Conservation (phyloP, 495 filamentous ascomycete species). For the Talaromyces liani region DNA sequence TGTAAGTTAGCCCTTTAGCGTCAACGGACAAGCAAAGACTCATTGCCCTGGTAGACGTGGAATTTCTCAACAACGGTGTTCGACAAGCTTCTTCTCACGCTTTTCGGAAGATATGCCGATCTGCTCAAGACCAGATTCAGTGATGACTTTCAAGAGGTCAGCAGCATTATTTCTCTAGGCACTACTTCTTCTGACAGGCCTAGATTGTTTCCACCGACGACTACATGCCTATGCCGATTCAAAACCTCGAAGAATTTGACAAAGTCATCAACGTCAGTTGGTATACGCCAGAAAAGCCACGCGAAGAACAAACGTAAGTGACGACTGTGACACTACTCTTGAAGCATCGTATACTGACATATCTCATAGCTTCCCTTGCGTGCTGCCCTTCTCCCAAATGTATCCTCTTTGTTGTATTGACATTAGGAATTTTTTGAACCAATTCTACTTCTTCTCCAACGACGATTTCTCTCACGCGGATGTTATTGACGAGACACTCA, state of each 20-base stretch:
- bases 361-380: slow-evolving; percentile 66
- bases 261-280: slow-evolving; percentile 91
- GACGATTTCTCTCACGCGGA: slow-evolving; percentile 84
- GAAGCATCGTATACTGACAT: slow-evolving; percentile 7
- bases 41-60: slow-evolving; percentile 57
- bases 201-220: slow-evolving; percentile 94
- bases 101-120: slow-evolving; percentile 91
- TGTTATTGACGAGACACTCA: slow-evolving; percentile 83
- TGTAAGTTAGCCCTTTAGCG: slow-evolving; percentile 32
- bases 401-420: slow-evolving; percentile 97
- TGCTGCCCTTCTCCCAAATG: slow-evolving; percentile 97
- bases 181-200: not conserved
- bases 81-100: slow-evolving; percentile 70
- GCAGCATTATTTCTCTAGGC: not conserved
- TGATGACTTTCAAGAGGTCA: slow-evolving; percentile 84
- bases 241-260: slow-evolving; percentile 82
- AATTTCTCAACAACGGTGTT: slow-evolving; percentile 75
- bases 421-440: slow-evolving; percentile 91
- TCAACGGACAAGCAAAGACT: slow-evolving; percentile 2
- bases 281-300: slow-evolving; percentile 75
- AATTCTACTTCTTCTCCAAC: slow-evolving; percentile 92
- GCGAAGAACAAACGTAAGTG: slow-evolving; percentile 67
- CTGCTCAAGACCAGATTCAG: slow-evolving; percentile 86
- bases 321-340: not conserved
- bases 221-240: slow-evolving; percentile 98